Evolutionary conservation across 2,329 filamentous ascomycete genomes (phyloP).

Genomic region (Knufia petricola): DNA sequence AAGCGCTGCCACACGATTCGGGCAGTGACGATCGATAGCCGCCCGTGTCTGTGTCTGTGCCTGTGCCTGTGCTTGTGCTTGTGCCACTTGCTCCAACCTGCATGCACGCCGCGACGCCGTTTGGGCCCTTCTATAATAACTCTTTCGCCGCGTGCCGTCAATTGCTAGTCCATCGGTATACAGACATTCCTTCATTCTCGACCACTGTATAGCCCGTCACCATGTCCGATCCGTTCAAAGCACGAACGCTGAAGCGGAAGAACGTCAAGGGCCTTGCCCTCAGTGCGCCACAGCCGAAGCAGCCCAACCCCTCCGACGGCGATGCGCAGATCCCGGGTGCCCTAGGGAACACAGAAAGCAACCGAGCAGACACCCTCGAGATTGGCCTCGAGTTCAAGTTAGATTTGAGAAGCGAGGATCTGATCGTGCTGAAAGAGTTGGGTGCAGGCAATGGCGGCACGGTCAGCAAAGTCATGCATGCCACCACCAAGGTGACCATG

Average conservation of each 20-base stretch:
- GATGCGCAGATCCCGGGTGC: slow-evolving; percentile 54
- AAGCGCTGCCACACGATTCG: slow-evolving; percentile 7
- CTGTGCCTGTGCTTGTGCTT: too few species aligned
- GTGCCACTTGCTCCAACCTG: slow-evolving; percentile 2
- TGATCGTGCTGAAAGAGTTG: slow-evolving; percentile 87
- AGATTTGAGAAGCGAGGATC: slow-evolving; percentile 80
- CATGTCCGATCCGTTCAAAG: slow-evolving; percentile 55
- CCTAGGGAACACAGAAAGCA: slow-evolving; percentile 48
- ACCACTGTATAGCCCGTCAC: slow-evolving; percentile 18
- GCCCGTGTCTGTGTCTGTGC: too few species aligned
- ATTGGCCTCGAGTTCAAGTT: slow-evolving; percentile 97
- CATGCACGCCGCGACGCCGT: not conserved
- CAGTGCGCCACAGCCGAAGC: slow-evolving; percentile 65
- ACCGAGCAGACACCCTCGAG: slow-evolving; percentile 65
- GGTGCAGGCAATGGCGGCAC: slow-evolving; percentile 95
- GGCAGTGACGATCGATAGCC: slow-evolving; percentile 7
- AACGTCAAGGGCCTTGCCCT: slow-evolving; percentile 94
- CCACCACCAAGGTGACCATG: slow-evolving; percentile 92
- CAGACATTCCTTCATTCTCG: slow-evolving; percentile 1
- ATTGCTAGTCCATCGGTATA: not conserved
- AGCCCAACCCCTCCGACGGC: slow-evolving; percentile 61
- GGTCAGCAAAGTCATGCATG: slow-evolving; percentile 94
- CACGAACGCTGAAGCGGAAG: slow-evolving; percentile 90
- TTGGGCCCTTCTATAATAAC: not conserved
- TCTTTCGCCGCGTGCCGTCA: not conserved